phyloP scores from a whole-genome alignment of 2,329 filamentous ascomycete genomes.

The Aspergillus persii region DNA sequence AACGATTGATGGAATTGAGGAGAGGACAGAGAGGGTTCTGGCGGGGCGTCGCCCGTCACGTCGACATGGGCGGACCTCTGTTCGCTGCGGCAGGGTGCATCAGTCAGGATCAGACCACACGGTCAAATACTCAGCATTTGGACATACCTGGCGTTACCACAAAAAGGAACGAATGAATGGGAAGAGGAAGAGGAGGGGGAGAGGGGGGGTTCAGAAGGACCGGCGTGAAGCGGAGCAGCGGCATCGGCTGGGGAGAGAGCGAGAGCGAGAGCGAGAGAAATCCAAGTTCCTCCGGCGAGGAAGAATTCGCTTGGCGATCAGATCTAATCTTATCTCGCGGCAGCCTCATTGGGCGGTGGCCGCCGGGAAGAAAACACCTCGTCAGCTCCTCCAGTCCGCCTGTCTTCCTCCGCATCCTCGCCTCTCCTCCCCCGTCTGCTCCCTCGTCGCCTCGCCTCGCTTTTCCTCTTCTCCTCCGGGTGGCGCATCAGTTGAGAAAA shows the following conservation, averaged over 20 bases:
- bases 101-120: background rate
- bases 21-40: conserved; percentile 1
- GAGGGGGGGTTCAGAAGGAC: background rate
- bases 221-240: too few relatives aligned
- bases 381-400: background rate
- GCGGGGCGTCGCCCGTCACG: conserved; percentile 2
- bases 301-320: conserved; percentile 28
- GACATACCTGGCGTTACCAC: background rate
- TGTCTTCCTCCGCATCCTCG: background rate
- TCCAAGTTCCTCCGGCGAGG: background rate
- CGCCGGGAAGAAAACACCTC: conserved; percentile 2
- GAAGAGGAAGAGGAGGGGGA: background rate
- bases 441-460: conserved; percentile 3
- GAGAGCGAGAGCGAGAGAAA: too few relatives aligned
- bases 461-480: conserved; percentile 2
- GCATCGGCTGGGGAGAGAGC: too few relatives aligned
- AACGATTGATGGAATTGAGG: conserved; percentile 10
- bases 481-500: conserved; percentile 13
- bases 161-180: background rate
- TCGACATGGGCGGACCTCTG: conserved; percentile 10
- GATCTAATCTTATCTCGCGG: conserved; percentile 42
- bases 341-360: conserved; percentile 26
- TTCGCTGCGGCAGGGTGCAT: background rate
- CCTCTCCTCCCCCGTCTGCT: background rate
- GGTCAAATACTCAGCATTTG: background rate